Conservation (phyloP, 257 asterid genomes). For the Solanum appendiculatum region DNA sequence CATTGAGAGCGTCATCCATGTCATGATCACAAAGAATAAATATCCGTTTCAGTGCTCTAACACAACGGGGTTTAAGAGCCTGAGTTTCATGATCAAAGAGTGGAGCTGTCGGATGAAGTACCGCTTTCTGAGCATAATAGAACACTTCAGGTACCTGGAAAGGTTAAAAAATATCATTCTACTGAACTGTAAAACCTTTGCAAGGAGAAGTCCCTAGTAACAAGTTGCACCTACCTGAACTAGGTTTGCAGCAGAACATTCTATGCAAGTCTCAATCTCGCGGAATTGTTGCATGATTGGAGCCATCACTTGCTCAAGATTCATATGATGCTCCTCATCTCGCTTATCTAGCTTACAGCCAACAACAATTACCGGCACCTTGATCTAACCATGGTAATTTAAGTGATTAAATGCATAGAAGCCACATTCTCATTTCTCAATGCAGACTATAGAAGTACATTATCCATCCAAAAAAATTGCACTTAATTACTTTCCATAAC, state of each 20-base stretch:
- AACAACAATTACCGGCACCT: conserved; percentile 81
- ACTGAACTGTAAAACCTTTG: background rate
- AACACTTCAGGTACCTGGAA: conserved; percentile 84
- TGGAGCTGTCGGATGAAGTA: conserved; percentile 96
- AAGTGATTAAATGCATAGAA: background rate
- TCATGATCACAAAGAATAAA: conserved; percentile 85
- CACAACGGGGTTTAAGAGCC: conserved; percentile 74
- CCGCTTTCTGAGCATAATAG: conserved; percentile 93
- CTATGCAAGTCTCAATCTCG: conserved; percentile 90
- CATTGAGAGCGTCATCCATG: conserved; percentile 83
- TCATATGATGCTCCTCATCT: conserved; percentile 55
- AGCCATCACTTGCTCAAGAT: conserved; percentile 54
- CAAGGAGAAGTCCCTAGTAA: conserved; percentile 5
- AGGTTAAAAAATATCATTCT: background rate
- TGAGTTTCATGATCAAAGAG: conserved; percentile 86
- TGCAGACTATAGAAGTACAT: background rate
- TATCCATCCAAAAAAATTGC: background rate
- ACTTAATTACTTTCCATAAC: background rate
- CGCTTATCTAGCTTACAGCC: conserved; percentile 94
- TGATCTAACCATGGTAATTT: conserved; percentile 37
- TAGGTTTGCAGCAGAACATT: conserved; percentile 87
- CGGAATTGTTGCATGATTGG: conserved; percentile 93
- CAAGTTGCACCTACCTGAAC: conserved; percentile 49
- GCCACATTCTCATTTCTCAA: background rate
- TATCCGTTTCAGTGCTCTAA: conserved; percentile 81